Evolutionary conservation across 768 basidiomycete species (phyloP).

Genomic region (Hygrocybe coccinea): DNA sequence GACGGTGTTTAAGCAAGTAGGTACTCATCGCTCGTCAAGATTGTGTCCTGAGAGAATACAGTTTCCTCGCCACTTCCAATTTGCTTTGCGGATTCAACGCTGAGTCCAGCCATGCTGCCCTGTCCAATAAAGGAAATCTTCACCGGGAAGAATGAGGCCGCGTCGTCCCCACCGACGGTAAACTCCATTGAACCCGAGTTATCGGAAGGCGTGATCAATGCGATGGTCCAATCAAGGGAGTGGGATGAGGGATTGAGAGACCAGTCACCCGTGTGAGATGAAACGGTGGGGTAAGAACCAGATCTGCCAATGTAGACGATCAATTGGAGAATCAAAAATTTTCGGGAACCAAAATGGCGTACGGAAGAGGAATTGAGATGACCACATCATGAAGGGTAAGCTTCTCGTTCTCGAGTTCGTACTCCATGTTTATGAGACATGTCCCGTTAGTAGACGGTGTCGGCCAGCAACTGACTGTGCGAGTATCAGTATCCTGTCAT

Average conservation of each 20-base stretch:
- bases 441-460: constrained; percentile 88
- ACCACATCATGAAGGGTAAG: constrained; percentile 78
- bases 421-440: constrained; percentile 93
- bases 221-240: constrained; percentile 81
- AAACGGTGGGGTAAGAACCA: constrained; percentile 82
- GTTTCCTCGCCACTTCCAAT: constrained; percentile 40
- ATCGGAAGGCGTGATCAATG: constrained; percentile 58
- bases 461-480: constrained; percentile 93
- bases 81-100: constrained; percentile 54
- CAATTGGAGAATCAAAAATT: constrained; percentile 2
- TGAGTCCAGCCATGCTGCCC: constrained; percentile 76
- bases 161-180: constrained; percentile 78
- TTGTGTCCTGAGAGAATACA: constrained; percentile 5
- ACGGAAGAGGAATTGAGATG: constrained; percentile 93
- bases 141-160: constrained; percentile 89
- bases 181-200: constrained; percentile 89
- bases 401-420: constrained; percentile 85
- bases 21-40: constrained; percentile 54
- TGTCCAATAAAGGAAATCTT: constrained; percentile 73
- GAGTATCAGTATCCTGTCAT: not conserved
- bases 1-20: constrained; percentile 40
- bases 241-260: constrained; percentile 73
- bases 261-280: constrained; percentile 76
- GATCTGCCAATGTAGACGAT: constrained; percentile 35
- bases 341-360: constrained; percentile 30